Conservation (phyloP, 768 basidiomycete species). For the Symmetrospora coprosmae region DNA sequence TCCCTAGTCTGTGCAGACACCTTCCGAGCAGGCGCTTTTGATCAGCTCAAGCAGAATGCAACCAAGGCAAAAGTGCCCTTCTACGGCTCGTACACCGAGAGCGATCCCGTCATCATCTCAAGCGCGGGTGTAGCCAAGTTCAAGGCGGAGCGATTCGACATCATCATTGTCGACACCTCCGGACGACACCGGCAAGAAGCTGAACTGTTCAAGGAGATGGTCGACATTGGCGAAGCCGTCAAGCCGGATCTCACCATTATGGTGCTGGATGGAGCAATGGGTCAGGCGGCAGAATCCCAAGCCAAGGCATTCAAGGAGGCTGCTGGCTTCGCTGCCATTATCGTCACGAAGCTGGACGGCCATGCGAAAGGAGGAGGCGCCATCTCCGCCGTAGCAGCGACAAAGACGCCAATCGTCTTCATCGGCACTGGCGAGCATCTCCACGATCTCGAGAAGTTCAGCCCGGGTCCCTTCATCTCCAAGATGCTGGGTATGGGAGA, state of each 20-base stretch:
- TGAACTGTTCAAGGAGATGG: constrained; percentile 95
- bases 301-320: constrained; percentile 94
- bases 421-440: constrained; percentile 94
- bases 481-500: constrained; percentile 92
- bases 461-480: constrained; percentile 91
- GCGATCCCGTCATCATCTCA: constrained; percentile 88
- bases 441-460: constrained; percentile 89
- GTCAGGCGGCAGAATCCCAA: constrained; percentile 95
- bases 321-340: constrained; percentile 93
- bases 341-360: constrained; percentile 98
- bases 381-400: constrained; percentile 97
- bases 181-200: constrained; percentile 94
- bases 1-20: constrained; percentile 98
- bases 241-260: constrained; percentile 92
- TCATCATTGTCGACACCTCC: constrained; percentile 96
- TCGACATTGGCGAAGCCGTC: constrained; percentile 83
- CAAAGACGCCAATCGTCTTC: constrained; percentile 96
- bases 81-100: constrained; percentile 97
- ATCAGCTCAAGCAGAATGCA: constrained; percentile 96
- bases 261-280: constrained; percentile 91
- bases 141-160: constrained; percentile 94
- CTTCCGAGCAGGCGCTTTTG: constrained; percentile 97
- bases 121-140: constrained; percentile 90
- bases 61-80: constrained; percentile 98
- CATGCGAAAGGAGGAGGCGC: constrained; percentile 98